phyloP scores from a whole-genome alignment of 2,329 filamentous ascomycete species.

The Stagonosporopsis tanaceti region DNA sequence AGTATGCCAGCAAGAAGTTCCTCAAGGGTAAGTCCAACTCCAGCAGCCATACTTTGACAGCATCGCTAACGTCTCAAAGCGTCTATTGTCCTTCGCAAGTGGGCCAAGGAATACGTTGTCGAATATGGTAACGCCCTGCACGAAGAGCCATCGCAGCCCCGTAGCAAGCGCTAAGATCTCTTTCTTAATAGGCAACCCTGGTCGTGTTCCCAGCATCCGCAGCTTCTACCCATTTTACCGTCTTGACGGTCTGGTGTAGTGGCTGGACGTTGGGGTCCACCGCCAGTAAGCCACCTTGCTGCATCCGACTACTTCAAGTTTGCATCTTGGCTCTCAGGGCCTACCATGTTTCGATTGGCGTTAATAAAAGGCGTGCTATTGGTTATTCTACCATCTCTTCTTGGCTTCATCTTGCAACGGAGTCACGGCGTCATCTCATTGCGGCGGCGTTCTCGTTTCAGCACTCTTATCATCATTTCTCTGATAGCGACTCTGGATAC shows the following conservation, averaged over 20 bases:
- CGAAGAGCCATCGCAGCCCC: conserved; percentile 37
- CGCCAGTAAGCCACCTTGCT: conserved; percentile 18
- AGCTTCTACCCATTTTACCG: conserved; percentile 12
- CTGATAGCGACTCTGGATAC: conserved; percentile 48
- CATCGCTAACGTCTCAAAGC: conserved; percentile 60
- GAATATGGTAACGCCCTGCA: conserved; percentile 43
- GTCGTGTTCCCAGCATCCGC: conserved; percentile 20
- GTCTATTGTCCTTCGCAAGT: conserved; percentile 88
- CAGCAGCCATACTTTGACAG: neutral
- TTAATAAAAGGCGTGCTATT: conserved; percentile 47
- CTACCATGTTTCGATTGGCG: conserved; percentile 42
- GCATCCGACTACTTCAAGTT: conserved; percentile 36
- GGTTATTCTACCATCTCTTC: conserved; percentile 34
- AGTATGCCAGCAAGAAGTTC: conserved; percentile 99
- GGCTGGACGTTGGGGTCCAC: conserved; percentile 2
- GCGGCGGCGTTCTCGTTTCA: conserved; percentile 35
- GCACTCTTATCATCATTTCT: conserved; percentile 47
- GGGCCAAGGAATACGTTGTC: conserved; percentile 78
- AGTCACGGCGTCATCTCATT: conserved; percentile 39
- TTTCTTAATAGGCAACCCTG: conserved; percentile 29
- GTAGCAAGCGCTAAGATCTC: conserved; percentile 34
- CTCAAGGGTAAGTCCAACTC: conserved; percentile 77
- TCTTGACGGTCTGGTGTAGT: conserved; percentile 2
- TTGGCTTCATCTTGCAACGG: conserved; percentile 38
- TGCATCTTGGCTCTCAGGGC: conserved; percentile 43